Evolutionary conservation across 805 yeast species (phyloP).

Genomic region (Jamesozyma rosinii): DNA sequence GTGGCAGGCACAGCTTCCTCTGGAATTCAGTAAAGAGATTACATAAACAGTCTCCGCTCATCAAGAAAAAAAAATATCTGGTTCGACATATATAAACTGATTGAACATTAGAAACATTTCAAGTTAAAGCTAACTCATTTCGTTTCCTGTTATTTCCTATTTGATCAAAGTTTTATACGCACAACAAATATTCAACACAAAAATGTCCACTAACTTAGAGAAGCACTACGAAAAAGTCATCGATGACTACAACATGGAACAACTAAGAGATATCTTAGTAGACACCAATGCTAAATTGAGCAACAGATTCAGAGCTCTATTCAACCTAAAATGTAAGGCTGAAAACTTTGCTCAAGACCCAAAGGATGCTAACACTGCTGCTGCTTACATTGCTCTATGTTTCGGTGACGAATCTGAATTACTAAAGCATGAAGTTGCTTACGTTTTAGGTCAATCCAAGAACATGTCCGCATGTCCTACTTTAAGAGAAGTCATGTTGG

Average conservation of each 20-base stretch:
- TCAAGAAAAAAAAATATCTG: no score
- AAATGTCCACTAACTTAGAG: constrained; percentile 32
- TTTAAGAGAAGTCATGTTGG: constrained; percentile 60
- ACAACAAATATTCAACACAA: background rate
- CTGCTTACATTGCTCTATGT: constrained; percentile 76
- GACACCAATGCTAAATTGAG: constrained; percentile 66
- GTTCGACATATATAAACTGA: no score
- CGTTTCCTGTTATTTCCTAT: background rate
- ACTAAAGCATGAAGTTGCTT: constrained; percentile 94
- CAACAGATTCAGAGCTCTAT: constrained; percentile 85
- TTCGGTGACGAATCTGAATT: constrained; percentile 78
- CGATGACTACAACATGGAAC: constrained; percentile 43
- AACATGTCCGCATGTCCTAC: constrained; percentile 70
- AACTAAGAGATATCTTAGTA: constrained; percentile 59
- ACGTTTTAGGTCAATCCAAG: constrained; percentile 91
- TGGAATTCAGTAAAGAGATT: no score
- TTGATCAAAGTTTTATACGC: background rate
- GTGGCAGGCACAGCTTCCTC: no score
- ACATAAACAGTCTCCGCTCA: no score
- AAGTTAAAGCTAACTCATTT: no score
- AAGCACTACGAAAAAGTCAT: constrained; percentile 31
- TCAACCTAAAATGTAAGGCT: constrained; percentile 81
- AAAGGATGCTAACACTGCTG: constrained; percentile 52
- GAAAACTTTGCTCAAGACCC: constrained; percentile 50
- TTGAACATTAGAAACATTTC: no score